Evolutionary conservation across 768 basidiomycete species (phyloP).

Genomic region (Auricularia heimuer): DNA sequence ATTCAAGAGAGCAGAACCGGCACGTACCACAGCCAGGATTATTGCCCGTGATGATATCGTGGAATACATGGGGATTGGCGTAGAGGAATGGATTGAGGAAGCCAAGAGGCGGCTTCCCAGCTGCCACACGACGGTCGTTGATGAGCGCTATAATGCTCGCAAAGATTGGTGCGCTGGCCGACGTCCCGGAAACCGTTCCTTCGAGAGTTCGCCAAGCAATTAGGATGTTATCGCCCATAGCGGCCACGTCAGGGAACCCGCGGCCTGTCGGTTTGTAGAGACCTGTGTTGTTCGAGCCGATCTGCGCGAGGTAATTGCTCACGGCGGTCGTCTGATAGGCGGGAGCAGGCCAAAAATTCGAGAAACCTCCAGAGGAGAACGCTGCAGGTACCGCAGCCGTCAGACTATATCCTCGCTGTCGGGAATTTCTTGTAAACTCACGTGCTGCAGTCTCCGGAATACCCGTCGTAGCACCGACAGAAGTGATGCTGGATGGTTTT

Average conservation of each 20-base stretch:
- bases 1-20: conserved; percentile 7
- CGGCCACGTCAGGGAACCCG: conserved; percentile 15
- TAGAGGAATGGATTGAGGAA: conserved; percentile 31
- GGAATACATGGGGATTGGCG: conserved; percentile 17
- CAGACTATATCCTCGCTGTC: too few species aligned
- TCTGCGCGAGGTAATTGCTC: conserved; percentile 10
- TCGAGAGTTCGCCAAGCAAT: conserved; percentile 25
- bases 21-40: conserved; percentile 12
- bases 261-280: conserved; percentile 15
- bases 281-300: conserved; percentile 17
- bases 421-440: neutral
- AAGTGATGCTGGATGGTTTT: neutral
- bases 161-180: conserved; percentile 24
- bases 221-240: conserved; percentile 10
- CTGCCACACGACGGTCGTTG: conserved; percentile 23
- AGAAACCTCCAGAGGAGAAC: conserved; percentile 14
- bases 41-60: conserved; percentile 21
- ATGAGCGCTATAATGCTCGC: conserved; percentile 25
- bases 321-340: conserved; percentile 13
- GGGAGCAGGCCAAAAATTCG: conserved; percentile 9
- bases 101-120: conserved; percentile 21
- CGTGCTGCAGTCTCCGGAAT: neutral
- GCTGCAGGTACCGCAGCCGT: conserved; percentile 3
- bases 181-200: conserved; percentile 30
- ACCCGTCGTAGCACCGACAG: neutral